phyloP scores from a whole-genome alignment of 2,329 filamentous ascomycete genomes.

The Claviceps capensis region DNA sequence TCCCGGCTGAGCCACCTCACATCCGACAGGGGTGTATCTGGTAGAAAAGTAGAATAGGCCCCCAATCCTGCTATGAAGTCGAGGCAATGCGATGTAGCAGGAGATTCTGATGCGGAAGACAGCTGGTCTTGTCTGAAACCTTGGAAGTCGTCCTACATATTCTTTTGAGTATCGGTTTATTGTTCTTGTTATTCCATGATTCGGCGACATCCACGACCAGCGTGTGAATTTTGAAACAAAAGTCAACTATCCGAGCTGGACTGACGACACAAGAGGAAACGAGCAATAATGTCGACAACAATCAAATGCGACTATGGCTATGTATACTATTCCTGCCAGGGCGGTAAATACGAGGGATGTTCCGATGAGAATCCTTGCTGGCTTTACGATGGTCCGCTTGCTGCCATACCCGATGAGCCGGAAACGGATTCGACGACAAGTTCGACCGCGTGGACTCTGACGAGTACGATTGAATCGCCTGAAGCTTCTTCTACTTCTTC shows the following conservation, averaged over 20 bases:
- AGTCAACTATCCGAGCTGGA: not conserved
- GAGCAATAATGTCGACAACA: not conserved
- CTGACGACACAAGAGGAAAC: not conserved
- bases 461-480: not conserved
- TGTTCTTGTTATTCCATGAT: too few species aligned
- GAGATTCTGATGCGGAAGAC: too few species aligned
- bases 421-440: constrained; percentile 14
- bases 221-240: not conserved
- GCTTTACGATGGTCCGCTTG: constrained; percentile 30
- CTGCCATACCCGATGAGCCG: constrained; percentile 1
- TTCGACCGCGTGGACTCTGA: not conserved
- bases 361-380: constrained; percentile 28
- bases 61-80: too few species aligned
- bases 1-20: too few species aligned
- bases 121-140: too few species aligned
- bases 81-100: too few species aligned
- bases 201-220: too few species aligned
- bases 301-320: constrained; percentile 16
- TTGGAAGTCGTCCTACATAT: too few species aligned
- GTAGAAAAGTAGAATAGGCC: too few species aligned
- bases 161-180: too few species aligned
- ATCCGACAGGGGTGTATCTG: too few species aligned
- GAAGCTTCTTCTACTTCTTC: not conserved
- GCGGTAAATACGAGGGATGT: constrained; percentile 29
- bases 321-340: constrained; percentile 24